Base-by-base conservation (phyloP, 2,329 filamentous ascomycete genomes). In the Cercospora beticola region DNA sequence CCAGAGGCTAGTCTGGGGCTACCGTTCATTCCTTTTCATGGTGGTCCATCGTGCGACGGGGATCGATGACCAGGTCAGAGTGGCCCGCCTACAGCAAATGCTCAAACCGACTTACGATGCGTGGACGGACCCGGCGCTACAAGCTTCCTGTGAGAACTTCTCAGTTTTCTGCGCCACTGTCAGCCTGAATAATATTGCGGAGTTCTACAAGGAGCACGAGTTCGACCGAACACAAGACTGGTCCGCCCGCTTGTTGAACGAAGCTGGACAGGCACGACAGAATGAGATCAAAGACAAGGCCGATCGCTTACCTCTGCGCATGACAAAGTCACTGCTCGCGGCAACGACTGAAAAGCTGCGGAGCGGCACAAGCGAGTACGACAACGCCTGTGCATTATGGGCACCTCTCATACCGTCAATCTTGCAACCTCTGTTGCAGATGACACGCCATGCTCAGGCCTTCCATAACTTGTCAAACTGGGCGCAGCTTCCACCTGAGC, bases 321-420 rank as follows among this genome's bases (percentile, higher is more conserved):
- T 92, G 6, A 97, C 94, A 1, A 97, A 97, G 78, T 93, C 92
- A 0, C 92, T 98, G 76, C 82, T 99, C n/a, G 92, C 91, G 1
- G 94, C 94, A 60, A 96, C 94, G 0, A 94, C 95, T 0, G 96
- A 99, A 74, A 93, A 93, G 77, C 81, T 98, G 7, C 90, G 93
- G 60, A 92, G 91, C 73, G 86, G 86, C 5, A 90, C 91, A 4
- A 82, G 87, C 8, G 85, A 92, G 0, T 95, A 94, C 74, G 87
- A 91, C 70, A 88, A 91, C 28, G 92, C 93, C 0, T 90, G 89
- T 73, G 84, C 85, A 18, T 82, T 99, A n/a, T 99, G 95, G 95
- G 88, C 90, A 68, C 90, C 94, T 65, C 86, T 90, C 0, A 91
- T 97, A 65, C 91, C 92, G 0, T 82, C 88, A 18, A 92, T 99